Percentiles rank a stretch among this genome's conserved stretches.
These are phyloP conservation scores for Marasmius oreades DNA, from an alignment of 1,284 basidiomycete species.

Conservation along the genomic window DNA sequence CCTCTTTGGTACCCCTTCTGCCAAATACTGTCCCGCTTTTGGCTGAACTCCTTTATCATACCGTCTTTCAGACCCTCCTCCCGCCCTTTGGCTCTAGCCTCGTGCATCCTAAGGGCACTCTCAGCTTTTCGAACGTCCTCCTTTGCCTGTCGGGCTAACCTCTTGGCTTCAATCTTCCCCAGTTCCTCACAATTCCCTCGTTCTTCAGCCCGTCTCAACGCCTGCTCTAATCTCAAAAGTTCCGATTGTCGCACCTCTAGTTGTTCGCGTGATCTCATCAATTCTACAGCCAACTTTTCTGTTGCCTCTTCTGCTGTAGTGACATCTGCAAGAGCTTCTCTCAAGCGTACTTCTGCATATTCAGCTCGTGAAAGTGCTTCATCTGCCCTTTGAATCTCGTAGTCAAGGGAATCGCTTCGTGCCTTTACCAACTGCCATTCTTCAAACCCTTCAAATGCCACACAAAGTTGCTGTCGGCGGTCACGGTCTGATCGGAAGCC, in stretches of 20 bases:
- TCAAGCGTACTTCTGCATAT: slow-evolving; percentile 46
- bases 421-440: slow-evolving; percentile 54
- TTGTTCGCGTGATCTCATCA: slow-evolving; percentile 45
- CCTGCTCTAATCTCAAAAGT: slow-evolving; percentile 46
- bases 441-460: slow-evolving; percentile 48
- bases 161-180: slow-evolving; percentile 46
- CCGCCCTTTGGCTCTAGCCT: slow-evolving; percentile 43
- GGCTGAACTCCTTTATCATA: slow-evolving; percentile 38
- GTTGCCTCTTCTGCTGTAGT: slow-evolving; percentile 43
- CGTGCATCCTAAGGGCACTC: slow-evolving; percentile 41
- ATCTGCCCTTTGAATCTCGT: slow-evolving; percentile 51
- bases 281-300: slow-evolving; percentile 43
- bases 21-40: slow-evolving; percentile 45
- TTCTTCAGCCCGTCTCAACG: slow-evolving; percentile 39
- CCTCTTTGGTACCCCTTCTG: slow-evolving; percentile 43
- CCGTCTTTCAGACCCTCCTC: slow-evolving; percentile 37
- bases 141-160: slow-evolving; percentile 42
- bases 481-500: not conserved
- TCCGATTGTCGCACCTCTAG: slow-evolving; percentile 40
- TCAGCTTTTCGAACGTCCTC: slow-evolving; percentile 45
- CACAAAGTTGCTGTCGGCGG: slow-evolving; percentile 10
- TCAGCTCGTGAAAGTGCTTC: slow-evolving; percentile 49
- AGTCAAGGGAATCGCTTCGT: slow-evolving; percentile 53
- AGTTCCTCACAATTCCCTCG: slow-evolving; percentile 41
- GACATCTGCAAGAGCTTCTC: slow-evolving; percentile 36